phyloP scores from a whole-genome alignment of 129 eudicot species.

The Saussurea involucrata region DNA sequence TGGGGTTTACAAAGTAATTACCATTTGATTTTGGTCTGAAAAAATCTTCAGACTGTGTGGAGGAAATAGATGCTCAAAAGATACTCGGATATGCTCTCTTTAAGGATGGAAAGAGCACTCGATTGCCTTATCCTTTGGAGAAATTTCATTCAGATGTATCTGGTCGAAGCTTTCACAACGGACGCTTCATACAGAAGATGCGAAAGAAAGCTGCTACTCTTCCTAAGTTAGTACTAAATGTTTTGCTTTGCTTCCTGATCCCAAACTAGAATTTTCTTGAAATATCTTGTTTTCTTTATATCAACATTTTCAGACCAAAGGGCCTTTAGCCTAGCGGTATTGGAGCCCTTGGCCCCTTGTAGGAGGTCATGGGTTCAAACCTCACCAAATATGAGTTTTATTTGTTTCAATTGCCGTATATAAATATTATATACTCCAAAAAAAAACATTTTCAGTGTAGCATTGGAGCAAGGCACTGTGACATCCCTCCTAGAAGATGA shows the following conservation, averaged over 20 bases:
- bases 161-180: slow-evolving; percentile 68
- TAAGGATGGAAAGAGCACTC: slow-evolving; percentile 52
- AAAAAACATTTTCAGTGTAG: slow-evolving; percentile 39
- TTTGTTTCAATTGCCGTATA: no score
- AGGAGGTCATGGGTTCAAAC: no score
- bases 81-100: slow-evolving; percentile 55
- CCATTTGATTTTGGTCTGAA: neutral
- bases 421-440: no score
- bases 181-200: slow-evolving; percentile 64
- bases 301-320: neutral
- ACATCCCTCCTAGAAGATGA: slow-evolving; percentile 52
- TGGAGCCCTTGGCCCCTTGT: no score
- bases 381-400: no score
- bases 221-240: slow-evolving; percentile 37
- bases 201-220: slow-evolving; percentile 61
- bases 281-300: neutral
- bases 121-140: slow-evolving; percentile 52
- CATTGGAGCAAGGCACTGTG: slow-evolving; percentile 57
- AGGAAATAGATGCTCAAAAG: slow-evolving; percentile 60
- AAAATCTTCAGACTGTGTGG: slow-evolving; percentile 58
- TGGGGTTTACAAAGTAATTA: neutral
- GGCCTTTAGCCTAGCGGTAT: no score
- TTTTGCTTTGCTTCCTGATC: neutral
- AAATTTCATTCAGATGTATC: slow-evolving; percentile 55
- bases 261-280: neutral